Base-by-base conservation (phyloP, 2,329 filamentous ascomycete species). In the Cladophialophora psammophila region DNA sequence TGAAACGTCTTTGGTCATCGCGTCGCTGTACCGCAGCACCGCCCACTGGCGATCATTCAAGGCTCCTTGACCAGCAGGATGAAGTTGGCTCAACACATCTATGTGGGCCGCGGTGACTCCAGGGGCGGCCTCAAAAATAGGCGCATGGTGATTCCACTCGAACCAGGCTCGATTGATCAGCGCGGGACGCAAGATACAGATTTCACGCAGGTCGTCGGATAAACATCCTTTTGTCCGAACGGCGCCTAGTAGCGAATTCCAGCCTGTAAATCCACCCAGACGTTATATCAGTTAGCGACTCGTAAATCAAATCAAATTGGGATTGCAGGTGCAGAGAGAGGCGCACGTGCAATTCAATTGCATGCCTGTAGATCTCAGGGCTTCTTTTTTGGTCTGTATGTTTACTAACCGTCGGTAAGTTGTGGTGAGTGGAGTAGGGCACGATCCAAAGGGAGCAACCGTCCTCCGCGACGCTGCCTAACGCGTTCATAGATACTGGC, bases 101-200 rank as follows among this genome's bases (percentile, higher is more conserved):
- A 94, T 81, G 7, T 38, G 7, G 6, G 52, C 59, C 26, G 12
- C 13, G 10, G 59, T 61, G 32, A 61, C 32, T 12, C 55, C 52
- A 32, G 6, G 6, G 2, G 31, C 2, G 15, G 36, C 26, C 40
- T 13, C 15, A 38, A 53, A 13, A 15, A 94, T 80, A 1, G 91
- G 91, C 15, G 88, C 88, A 76, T 96, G 92, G 64, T 91, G 87
- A 40, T 81, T 85, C 92, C 91, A 96, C 78, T 96, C 92, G 78
- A 93, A 95, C 88, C 90, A 92, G 0, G 92, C 92, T n/a, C 84
- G 79, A 78, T 95, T 96, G 73, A 91, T 85, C 8, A 90, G 88
- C 13, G 92, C 92, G 12, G 96, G 90, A 58, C 92, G 86, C 73
- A 88, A 91, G 72, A 96, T 93, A 70, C 90, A 89, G 18, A 93